Conservation (phyloP, 768 basidiomycete species). For the Suillus brevipes region DNA sequence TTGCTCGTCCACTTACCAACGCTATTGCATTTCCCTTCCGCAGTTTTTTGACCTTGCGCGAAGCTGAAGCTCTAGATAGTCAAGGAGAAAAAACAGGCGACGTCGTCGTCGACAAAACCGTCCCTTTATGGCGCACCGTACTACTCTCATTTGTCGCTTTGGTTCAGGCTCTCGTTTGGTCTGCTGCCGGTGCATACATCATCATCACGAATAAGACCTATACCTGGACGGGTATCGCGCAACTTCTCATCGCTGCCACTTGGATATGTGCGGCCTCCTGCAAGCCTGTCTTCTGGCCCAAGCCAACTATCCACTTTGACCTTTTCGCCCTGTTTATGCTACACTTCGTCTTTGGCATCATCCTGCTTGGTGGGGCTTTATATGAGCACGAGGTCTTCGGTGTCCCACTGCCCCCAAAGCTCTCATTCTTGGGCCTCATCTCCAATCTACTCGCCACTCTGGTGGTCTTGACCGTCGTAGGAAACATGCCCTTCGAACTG, state of each 20-base stretch:
- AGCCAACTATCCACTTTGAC: conserved; percentile 61
- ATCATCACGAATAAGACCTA: conserved; percentile 39
- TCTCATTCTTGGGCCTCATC: conserved; percentile 26
- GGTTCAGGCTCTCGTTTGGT: conserved; percentile 56
- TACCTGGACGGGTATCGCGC: conserved; percentile 37
- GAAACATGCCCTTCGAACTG: conserved; percentile 67
- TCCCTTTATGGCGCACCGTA: conserved; percentile 61
- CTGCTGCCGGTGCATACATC: conserved; percentile 56
- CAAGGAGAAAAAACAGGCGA: conserved; percentile 3
- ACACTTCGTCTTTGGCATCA: conserved; percentile 44
- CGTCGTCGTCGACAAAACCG: conserved; percentile 2
- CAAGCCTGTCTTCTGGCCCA: conserved; percentile 53
- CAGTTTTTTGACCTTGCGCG: conserved; percentile 49
- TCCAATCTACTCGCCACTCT: conserved; percentile 48
- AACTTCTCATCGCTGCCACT: conserved; percentile 49
- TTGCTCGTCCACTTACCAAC: conserved; percentile 18
- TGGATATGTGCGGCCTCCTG: conserved; percentile 72
- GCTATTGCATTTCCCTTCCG: conserved; percentile 32
- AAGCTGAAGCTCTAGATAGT: conserved; percentile 53
- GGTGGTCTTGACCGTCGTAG: conserved; percentile 45
- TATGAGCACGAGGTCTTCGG: conserved; percentile 51
- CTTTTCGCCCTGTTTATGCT: conserved; percentile 58
- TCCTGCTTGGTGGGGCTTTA: conserved; percentile 54
- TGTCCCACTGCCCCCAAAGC: conserved; percentile 39
- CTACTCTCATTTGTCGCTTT: conserved; percentile 59